phyloP scores from a whole-genome alignment of 2,329 filamentous ascomycete genomes.

The Pseudopyrenochaeta lycopersici region DNA sequence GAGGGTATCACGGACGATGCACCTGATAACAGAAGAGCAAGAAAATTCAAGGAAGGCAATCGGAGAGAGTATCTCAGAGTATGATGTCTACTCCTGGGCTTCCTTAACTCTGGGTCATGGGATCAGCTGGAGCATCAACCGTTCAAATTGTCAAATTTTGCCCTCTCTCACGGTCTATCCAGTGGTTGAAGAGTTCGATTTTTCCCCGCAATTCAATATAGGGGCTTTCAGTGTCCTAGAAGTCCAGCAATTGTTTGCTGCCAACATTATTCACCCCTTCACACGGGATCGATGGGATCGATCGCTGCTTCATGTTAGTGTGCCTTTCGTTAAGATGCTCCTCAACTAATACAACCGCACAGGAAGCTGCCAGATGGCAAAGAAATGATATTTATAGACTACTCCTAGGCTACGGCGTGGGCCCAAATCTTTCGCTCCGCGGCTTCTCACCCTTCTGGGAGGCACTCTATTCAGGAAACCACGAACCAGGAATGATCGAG shows the following conservation, averaged over 20 bases:
- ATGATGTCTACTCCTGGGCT: not conserved
- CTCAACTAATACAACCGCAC: not conserved
- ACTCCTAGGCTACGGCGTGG: not conserved
- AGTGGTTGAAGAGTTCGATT: not conserved
- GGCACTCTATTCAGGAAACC: too few species aligned
- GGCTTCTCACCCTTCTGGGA: not conserved
- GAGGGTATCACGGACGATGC: too few species aligned
- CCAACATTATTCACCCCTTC: slow-evolving; percentile 13
- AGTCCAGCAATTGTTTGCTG: slow-evolving; percentile 10
- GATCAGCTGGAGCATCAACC: slow-evolving; percentile 2
- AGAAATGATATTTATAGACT: slow-evolving; percentile 8
- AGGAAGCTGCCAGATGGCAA: not conserved
- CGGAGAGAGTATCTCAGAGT: too few species aligned
- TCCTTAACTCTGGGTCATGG: slow-evolving; percentile 6
- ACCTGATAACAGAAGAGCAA: too few species aligned
- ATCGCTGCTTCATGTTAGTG: slow-evolving; percentile 17
- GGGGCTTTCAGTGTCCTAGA: not conserved
- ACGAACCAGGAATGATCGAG: too few species aligned
- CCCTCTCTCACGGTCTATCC: slow-evolving; percentile 18
- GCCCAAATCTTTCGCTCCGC: not conserved
- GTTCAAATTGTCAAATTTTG: slow-evolving; percentile 8
- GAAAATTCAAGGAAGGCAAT: too few species aligned
- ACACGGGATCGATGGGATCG: slow-evolving; percentile 1
- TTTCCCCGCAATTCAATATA: not conserved
- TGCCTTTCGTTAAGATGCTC: not conserved